Evolutionary conservation across 768 basidiomycete species (phyloP), one percentile per base, ranked within the genome.

Genomic region (Clathrus columnatus): DNA sequence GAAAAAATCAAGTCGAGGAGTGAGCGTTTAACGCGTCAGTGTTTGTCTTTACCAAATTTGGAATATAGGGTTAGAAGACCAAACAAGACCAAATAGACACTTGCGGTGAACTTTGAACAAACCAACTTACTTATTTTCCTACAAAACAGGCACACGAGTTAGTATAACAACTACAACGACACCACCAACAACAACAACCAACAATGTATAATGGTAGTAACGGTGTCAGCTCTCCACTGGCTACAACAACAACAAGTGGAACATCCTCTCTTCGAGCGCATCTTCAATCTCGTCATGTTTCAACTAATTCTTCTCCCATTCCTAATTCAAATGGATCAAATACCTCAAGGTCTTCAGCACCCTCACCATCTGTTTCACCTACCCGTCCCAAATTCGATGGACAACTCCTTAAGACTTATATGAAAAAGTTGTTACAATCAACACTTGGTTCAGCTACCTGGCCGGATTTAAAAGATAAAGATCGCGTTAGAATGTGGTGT

Each of bases 401-500:
- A 1, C 87, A 87, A 53, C 70, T 81, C 26, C 75, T 91, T 54
- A 83, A 81, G 59, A 73, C 80, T 20, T 92, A 92, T 70, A 87
- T 88, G 69, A 91, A 87, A 75, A 85, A 85, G 64, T 79, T 91
- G 50, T 72, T 91, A 53, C 75, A 82, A 57, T 77, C 83, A 4
- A 87, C 83, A 1, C 74, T 92, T 41, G 78, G 84, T 55, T 74
- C 69, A 50, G 76, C 75, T 52, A 64, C 76, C 8, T 92, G 88
- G 89, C 77, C 83, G 28, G 80, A 82, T 44, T 64, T 75, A 48
- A 81, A 80, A 61, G 87, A 91, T 52, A 75, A 79, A 23, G 86
- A 90, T 29, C 78, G 77, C 56, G 77, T 84, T 17, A 85, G 80
- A 67, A 74, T 69, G 5, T 87, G 85, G 84, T 89, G 87, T 67